A percentile compares a stretch with the other conserved stretches of the same genome.
These are phyloP conservation scores for Pouteria campechiana DNA, from an alignment of 179 eudicot genomes.

Conservation along the genomic window DNA sequence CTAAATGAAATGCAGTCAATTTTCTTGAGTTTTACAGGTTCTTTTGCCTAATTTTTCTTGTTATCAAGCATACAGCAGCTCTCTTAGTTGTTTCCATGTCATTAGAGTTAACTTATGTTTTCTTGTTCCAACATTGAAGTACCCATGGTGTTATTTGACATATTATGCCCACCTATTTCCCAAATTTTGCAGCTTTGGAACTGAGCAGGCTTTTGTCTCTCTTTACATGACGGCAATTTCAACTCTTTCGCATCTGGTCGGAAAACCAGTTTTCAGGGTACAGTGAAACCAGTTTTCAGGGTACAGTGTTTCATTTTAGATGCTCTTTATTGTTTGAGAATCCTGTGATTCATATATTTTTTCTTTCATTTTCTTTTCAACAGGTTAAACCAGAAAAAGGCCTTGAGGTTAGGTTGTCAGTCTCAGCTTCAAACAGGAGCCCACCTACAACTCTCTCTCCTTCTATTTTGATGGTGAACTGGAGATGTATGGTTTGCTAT, in stretches of 20 bases:
- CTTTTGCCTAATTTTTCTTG: background rate
- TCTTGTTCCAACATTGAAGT: too few relatives aligned
- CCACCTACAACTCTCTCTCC: conserved; percentile 92
- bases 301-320: background rate
- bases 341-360: background rate
- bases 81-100: background rate
- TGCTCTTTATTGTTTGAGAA: background rate
- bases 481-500: conserved; percentile 63
- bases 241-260: conserved; percentile 60
- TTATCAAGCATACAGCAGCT: background rate
- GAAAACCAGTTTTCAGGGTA: conserved; percentile 69
- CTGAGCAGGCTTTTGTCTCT: conserved; percentile 66
- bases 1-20: too few relatives aligned
- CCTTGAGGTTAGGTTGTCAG: conserved; percentile 68
- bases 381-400: conserved; percentile 73
- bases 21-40: too few relatives aligned
- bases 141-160: too few relatives aligned
- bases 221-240: conserved; percentile 84
- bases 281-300: background rate
- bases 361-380: conserved; percentile 1
- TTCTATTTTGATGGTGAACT: conserved; percentile 46
- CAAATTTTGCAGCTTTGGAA: conserved; percentile 56
- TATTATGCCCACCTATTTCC: too few relatives aligned
- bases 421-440: conserved; percentile 66
- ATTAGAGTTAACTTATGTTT: too few relatives aligned